phyloP scores from a whole-genome alignment of 2,329 filamentous ascomycete species.

The Rugonectria rugulosa region DNA sequence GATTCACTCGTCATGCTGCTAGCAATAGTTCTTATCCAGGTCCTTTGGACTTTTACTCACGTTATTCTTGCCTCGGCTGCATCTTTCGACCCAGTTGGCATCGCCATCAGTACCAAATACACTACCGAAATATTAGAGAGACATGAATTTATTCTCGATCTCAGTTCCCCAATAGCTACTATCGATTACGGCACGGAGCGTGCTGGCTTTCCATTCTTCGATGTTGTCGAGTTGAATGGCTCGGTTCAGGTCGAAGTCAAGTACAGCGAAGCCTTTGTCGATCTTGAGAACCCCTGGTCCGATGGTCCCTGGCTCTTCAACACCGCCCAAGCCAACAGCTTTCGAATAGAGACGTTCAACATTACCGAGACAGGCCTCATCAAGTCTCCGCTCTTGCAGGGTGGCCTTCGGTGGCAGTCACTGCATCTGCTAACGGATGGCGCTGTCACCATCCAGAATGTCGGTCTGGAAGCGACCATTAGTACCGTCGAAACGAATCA shows the following conservation, averaged over 20 bases:
- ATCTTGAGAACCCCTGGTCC: neutral
- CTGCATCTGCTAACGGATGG: neutral
- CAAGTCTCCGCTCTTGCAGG: constrained; percentile 1
- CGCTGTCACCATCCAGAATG: neutral
- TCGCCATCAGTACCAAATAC: no score
- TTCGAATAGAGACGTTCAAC: constrained; percentile 9
- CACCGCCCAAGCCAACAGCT: constrained; percentile 2
- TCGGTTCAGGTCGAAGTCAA: neutral
- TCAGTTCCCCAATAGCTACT: no score
- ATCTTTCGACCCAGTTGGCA: no score
- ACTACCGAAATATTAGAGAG: no score
- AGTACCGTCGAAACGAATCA: neutral
- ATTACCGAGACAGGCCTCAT: neutral
- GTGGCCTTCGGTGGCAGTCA: constrained; percentile 4
- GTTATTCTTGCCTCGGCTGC: no score
- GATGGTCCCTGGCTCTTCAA: constrained; percentile 6
- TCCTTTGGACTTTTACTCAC: no score
- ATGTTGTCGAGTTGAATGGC: no score
- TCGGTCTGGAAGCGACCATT: neutral
- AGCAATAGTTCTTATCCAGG: no score
- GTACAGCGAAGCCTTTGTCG: neutral
- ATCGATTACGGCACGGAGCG: no score
- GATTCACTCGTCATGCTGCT: no score
- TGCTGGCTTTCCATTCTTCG: no score
- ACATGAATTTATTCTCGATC: no score